Percentiles rank a stretch among this genome's conserved stretches.
Conservation (phyloP, 345 rosid species). For the Eutrema japonicum region DNA sequence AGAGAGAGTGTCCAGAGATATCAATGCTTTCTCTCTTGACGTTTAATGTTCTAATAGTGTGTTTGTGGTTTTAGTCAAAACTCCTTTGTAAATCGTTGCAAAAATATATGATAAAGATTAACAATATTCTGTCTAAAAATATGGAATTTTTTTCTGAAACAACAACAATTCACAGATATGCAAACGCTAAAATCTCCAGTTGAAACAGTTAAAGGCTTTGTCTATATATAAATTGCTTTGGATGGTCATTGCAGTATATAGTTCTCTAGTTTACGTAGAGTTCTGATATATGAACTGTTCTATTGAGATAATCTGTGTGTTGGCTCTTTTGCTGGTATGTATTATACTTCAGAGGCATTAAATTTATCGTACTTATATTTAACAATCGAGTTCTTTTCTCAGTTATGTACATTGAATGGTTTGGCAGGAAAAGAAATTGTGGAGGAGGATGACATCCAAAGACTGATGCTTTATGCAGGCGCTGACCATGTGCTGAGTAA, state of each 20-base stretch:
- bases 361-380: not conserved
- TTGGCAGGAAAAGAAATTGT: constrained; percentile 75
- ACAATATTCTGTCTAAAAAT: not conserved
- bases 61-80: not conserved
- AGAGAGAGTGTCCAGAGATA: not conserved
- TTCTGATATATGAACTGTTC: constrained; percentile 15
- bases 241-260: constrained; percentile 10
- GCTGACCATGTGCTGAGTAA: constrained; percentile 77
- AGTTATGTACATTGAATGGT: constrained; percentile 5
- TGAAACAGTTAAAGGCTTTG: not conserved
- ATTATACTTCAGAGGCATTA: not conserved
- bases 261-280: constrained; percentile 11
- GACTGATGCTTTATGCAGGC: constrained; percentile 60
- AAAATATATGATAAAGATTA: not conserved
- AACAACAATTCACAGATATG: not conserved
- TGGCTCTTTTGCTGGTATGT: constrained; percentile 18
- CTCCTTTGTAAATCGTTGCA: not conserved
- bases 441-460: constrained; percentile 54
- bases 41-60: not conserved
- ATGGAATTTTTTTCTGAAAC: no score
- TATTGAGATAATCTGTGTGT: constrained; percentile 1
- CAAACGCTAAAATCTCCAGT: not conserved
- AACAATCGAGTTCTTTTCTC: not conserved
- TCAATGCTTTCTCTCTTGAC: constrained; percentile 7
- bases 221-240: not conserved